Evolutionary conservation across 1,284 basidiomycete genomes (phyloP), one percentile per base, ranked within the genome.

Genomic region (Puccinia novopanici): DNA sequence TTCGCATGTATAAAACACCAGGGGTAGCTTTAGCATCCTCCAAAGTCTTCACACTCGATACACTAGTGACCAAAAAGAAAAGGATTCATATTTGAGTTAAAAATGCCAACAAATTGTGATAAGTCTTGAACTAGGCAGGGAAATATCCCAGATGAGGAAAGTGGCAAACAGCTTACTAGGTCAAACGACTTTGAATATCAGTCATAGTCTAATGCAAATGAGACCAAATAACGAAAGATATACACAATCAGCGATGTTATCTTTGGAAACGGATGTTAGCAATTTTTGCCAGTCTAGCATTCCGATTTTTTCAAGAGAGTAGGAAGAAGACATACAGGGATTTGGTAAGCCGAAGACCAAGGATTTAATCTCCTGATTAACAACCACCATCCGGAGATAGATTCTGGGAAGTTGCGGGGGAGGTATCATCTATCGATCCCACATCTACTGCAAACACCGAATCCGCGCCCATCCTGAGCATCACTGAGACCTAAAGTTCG

Each of bases 391-490:
- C 97, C 97, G 2, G 95, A 98, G 0, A 99, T 89, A 0, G 93
- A 92, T 84, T 99, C 97, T 6, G 96, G 95, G 86, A 96, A 98
- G 83, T 92, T 91, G 57, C 96, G 89, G 95, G 94, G 0, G 93
- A 94, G 82, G 96, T 98, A 85, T 99, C 97, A 85, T 98, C 95
- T 80, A 95, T 93, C 42, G 92, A 91, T 73, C 94, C 96, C 65
- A 99, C 97, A 84, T 99, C 97, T 50, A 91, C 92, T 0, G 97
- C 96, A 84, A 99, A 94, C n/a, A 99, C 92, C 50, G 90, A 91
- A 80, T 90, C 92, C 6, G 95, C 93, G 30, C 97, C 97, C 89
- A 92, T 92, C 0, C 92, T 90, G 82, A 95, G 91, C 91, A 99
- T 97, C 3, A 95, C 91, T 22, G 92, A 91, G 19, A 98, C 94